These are phyloP conservation scores for Cytospora chrysosperma DNA, from an alignment of 2,329 filamentous ascomycete species.

Conservation along the genomic window DNA sequence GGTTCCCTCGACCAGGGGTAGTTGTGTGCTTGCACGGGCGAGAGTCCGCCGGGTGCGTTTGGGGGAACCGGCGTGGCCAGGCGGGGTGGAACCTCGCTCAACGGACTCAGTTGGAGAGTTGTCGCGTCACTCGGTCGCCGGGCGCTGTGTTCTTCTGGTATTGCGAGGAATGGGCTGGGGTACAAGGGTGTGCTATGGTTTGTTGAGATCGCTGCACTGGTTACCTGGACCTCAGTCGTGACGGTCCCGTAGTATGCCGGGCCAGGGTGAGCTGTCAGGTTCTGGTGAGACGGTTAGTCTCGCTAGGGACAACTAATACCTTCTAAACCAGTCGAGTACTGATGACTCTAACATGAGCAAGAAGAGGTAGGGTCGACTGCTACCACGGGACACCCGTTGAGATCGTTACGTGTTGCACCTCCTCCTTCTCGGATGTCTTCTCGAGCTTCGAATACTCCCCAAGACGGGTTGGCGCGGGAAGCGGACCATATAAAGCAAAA, in stretches of 20 bases:
- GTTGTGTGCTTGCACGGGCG: slow-evolving; percentile 18
- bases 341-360: background rate
- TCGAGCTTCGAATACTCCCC: background rate
- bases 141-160: slow-evolving; percentile 24
- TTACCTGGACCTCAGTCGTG: slow-evolving; percentile 52
- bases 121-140: background rate
- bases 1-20: slow-evolving; percentile 22
- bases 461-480: background rate
- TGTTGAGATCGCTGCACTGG: slow-evolving; percentile 27
- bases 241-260: slow-evolving; percentile 48
- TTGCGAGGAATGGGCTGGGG: slow-evolving; percentile 20
- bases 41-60: slow-evolving; percentile 10
- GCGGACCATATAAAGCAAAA: background rate
- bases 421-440: background rate
- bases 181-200: slow-evolving; percentile 2
- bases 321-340: background rate
- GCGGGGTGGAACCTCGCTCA: slow-evolving; percentile 24
- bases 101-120: slow-evolving; percentile 2
- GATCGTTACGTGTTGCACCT: background rate
- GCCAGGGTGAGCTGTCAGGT: slow-evolving; percentile 12
- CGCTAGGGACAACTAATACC: slow-evolving; percentile 3
- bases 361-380: background rate
- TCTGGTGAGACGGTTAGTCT: slow-evolving; percentile 18
- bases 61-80: slow-evolving; percentile 4
- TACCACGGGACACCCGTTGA: background rate